Percentiles rank a stretch among this genome's conserved stretches.
phyloP scores from a whole-genome alignment of 768 basidiomycete genomes.

The Phlegmacium glaucopus region DNA sequence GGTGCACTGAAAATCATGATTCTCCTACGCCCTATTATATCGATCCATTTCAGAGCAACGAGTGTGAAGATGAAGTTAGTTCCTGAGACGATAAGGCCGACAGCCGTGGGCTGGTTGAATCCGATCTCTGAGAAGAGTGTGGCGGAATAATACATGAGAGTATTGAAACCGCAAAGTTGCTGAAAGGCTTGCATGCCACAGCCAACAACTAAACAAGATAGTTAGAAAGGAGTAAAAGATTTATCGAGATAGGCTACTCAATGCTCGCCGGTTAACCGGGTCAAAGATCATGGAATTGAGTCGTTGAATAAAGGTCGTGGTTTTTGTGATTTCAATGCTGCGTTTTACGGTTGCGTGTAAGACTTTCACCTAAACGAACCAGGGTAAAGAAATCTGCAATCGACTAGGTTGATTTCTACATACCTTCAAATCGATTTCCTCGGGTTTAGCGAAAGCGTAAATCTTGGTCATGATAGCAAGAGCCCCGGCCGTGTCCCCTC shows the following conservation, averaged over 20 bases:
- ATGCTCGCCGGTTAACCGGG: conserved; percentile 62
- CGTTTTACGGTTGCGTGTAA: conserved; percentile 57
- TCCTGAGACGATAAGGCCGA: conserved; percentile 73
- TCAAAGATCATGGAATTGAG: conserved; percentile 50
- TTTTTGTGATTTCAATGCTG: conserved; percentile 58
- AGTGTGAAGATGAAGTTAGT: conserved; percentile 81
- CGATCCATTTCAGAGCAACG: conserved; percentile 71
- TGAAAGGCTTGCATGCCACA: conserved; percentile 84
- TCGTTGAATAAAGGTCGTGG: conserved; percentile 59
- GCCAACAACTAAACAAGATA: conserved; percentile 49
- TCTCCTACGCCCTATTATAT: conserved; percentile 62
- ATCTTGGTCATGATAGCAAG: conserved; percentile 57
- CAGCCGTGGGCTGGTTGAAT: conserved; percentile 78
- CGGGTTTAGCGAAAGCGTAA: conserved; percentile 61
- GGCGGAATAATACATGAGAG: conserved; percentile 72
- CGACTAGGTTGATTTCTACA: neutral
- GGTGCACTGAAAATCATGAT: conserved; percentile 73
- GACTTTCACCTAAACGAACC: conserved; percentile 44
- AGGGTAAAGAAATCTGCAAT: neutral
- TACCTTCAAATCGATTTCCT: conserved; percentile 67
- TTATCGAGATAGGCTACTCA: conserved; percentile 46
- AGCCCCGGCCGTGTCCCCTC: conserved; percentile 49
- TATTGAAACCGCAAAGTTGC: conserved; percentile 84
- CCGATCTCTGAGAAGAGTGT: conserved; percentile 80
- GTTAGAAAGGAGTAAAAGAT: neutral